These are phyloP conservation scores for Paecilomyces sp. DNA, from an alignment of 2,329 filamentous ascomycete genomes.

Conservation along the genomic window DNA sequence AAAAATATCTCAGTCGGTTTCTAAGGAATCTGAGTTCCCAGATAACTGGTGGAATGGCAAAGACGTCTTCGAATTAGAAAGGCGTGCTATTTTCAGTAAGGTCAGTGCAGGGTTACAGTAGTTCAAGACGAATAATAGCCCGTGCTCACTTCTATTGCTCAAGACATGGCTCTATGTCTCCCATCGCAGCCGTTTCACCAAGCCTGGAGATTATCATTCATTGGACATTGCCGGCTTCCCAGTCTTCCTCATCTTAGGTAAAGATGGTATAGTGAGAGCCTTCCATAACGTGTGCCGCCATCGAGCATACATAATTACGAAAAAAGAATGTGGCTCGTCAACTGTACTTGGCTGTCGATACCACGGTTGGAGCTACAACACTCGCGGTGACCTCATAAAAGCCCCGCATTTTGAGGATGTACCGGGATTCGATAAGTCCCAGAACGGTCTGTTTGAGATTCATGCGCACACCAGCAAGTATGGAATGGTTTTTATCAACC, in stretches of 20 bases:
- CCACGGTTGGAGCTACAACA: constrained; percentile 57
- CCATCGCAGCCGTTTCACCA: constrained; percentile 32
- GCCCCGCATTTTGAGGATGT: constrained; percentile 53
- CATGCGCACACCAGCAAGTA: constrained; percentile 13
- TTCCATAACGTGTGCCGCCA: constrained; percentile 60
- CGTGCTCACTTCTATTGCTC: not conserved
- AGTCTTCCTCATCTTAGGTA: constrained; percentile 47
- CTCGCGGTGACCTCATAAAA: constrained; percentile 52
- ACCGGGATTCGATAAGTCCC: constrained; percentile 48
- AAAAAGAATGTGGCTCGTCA: constrained; percentile 43
- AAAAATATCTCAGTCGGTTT: constrained; percentile 13
- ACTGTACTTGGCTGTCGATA: constrained; percentile 53
- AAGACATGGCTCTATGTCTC: constrained; percentile 30
- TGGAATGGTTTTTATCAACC: constrained; percentile 22
- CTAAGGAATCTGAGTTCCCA: constrained; percentile 36
- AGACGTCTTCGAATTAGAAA: constrained; percentile 41
- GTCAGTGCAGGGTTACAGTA: constrained; percentile 15
- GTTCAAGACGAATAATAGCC: not conserved
- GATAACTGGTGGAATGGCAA: constrained; percentile 31
- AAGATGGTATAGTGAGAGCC: constrained; percentile 46
- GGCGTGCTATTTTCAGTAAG: constrained; percentile 44
- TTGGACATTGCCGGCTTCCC: constrained; percentile 52
- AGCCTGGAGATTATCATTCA: constrained; percentile 45
- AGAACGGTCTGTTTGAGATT: constrained; percentile 47
- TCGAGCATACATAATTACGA: constrained; percentile 53